Evolutionary conservation across 352 stramenopile genomes (phyloP), one percentile per base, ranked within the genome.

Genomic region (Thalassiosira oceanica): DNA sequence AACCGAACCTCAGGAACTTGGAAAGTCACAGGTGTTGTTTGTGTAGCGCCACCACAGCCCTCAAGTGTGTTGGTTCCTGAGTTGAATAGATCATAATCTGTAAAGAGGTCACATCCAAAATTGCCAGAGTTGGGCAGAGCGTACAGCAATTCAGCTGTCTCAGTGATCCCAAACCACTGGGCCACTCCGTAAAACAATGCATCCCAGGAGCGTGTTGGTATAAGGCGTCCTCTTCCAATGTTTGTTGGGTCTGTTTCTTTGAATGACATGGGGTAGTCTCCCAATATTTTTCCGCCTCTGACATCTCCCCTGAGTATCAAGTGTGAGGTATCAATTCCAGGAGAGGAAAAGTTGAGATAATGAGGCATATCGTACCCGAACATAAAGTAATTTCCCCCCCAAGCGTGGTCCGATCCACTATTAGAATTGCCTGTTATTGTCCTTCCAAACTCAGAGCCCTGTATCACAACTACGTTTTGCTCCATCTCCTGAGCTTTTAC

Each of bases 361-460:
- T 45, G 37, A 45, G 5, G 13, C 16, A 15, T 16, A 45, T 18
- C 4, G 8, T 18, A 16, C 5, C 4, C 37, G 16, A 16, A 10
- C 55, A 65, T 50, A 10, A 78, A 74, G 29, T 69, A 55, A 36
- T 69, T 65, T 13, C 68, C 68, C 28, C 46, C 68, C 74, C 74
- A 83, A 39, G 43, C 78, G 63, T 87, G 78, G 46, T 61, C 51
- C 16, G 33, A 50, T 2, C 51, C 51, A 11, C 0, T 13, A 20
- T 84, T 82, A 27, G 36, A 68, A 49, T 90, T 90, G 6, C 52
- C 60, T 4, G 80, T 87, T 3, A 88, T 78, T 11, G 83, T 90
- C 2, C 83, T 49, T 1, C 77, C 83, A 68, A 90, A 90, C 55
- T 90, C 83, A 56, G 48, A 75, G 8, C 58, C 61, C 21, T 70